phyloP scores from a whole-genome alignment of 371 early-diverging fungal genomes.

The Apophysomyces ossiformis region DNA sequence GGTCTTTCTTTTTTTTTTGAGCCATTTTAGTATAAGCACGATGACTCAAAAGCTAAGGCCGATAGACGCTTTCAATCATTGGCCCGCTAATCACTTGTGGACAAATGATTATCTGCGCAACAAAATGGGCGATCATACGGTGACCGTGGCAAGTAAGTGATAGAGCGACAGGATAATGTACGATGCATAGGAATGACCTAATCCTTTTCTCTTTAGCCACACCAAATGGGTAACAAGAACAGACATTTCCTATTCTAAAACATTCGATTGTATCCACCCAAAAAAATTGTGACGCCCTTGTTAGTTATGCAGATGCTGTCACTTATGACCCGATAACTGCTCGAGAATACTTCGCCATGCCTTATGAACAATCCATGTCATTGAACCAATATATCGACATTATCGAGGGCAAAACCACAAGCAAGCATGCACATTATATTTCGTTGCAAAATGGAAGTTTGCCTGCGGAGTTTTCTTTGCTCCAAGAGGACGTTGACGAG shows the following conservation, averaged over 20 bases:
- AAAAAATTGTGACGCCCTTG: background rate
- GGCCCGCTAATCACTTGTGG: constrained; percentile 71
- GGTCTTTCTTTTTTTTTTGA: constrained; percentile 13
- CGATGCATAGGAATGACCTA: no score
- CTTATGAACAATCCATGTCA: constrained; percentile 65
- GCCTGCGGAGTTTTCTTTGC: constrained; percentile 52
- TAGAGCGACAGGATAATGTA: background rate
- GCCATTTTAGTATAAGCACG: background rate
- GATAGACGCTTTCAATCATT: constrained; percentile 47
- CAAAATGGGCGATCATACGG: constrained; percentile 45
- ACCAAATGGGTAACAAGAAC: constrained; percentile 43
- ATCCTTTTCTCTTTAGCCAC: constrained; percentile 28
- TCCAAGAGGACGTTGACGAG: constrained; percentile 63
- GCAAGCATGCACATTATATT: constrained; percentile 58
- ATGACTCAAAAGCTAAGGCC: background rate
- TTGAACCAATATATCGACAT: constrained; percentile 59
- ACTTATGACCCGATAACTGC: constrained; percentile 48
- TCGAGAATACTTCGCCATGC: constrained; percentile 68
- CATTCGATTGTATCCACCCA: no score
- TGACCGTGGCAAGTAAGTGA: constrained; percentile 67
- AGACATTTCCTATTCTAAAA: no score
- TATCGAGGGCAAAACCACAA: constrained; percentile 32
- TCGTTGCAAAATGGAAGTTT: constrained; percentile 77
- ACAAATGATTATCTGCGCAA: constrained; percentile 60
- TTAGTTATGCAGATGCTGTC: constrained; percentile 71